Evolutionary conservation across 495 filamentous ascomycete species (phyloP), one percentile per base, ranked within the genome.

Genomic region (Penicillium pulvis): DNA sequence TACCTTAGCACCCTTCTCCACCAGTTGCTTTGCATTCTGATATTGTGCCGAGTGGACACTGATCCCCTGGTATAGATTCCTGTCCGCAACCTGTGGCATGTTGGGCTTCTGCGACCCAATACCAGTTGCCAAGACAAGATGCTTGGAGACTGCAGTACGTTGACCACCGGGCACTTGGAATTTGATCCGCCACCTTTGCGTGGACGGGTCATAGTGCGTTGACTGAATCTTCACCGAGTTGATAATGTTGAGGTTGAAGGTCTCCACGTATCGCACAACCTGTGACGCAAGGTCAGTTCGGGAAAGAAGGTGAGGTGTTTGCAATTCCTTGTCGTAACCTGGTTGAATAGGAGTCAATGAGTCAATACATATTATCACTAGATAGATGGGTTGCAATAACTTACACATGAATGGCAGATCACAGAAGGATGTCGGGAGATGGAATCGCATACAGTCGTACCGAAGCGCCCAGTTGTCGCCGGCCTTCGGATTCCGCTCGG

Each of bases 401-500:
- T 53, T 43, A 68, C 65, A 17, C 62, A 68, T 56, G 28, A 44
- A 68, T 0, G 65, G 62, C 28, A 68, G 33, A 20, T 65, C 57
- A 17, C 62, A 65, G 23, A 57, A 56, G 3, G 62, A 56, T n/a
- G 62, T 63, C 11, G 62, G 62, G 1, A 75, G 73, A 57, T 81
- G 77, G 33, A 74, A 68, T 30, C 50, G 33, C 54, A 66, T 61
- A 41, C 66, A 73, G 30, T 71, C 66, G 45, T 76, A 78, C 12
- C 75, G 67, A 11, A 60, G 57, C 24, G 56, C 66, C 75, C 75
- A 78, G 47, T 72, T 71, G 55, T 75, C 68, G 16, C 75, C 75
- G 3, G 71, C 55, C 6, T 51, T 41, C n/a, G 56, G 12, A 42
- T 72, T 67, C 11, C 66, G 66, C 20, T 78, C 75, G 12, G 71